These are phyloP conservation scores for Craterostigma plantagineum DNA, from an alignment of 257 asterid genomes.

Conservation along the genomic window DNA sequence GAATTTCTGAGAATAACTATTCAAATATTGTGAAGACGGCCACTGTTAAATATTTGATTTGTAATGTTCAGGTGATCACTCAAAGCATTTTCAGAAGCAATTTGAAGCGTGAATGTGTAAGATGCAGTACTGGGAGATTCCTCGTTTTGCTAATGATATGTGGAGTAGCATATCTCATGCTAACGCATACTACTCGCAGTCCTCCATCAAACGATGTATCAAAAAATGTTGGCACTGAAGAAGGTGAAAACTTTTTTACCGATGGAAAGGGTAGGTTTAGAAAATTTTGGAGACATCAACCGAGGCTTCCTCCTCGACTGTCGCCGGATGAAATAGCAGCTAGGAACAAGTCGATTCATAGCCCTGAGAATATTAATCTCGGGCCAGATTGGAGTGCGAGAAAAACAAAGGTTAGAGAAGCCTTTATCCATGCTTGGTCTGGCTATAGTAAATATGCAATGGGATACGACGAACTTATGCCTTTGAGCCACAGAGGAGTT, in stretches of 20 bases:
- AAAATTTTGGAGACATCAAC: slow-evolving; percentile 65
- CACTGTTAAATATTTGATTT: too few species aligned
- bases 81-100: slow-evolving; percentile 32
- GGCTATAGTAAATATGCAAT: slow-evolving; percentile 60
- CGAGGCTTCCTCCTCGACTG: slow-evolving; percentile 73
- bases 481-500: slow-evolving; percentile 56
- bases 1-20: not conserved
- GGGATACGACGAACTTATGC: slow-evolving; percentile 98
- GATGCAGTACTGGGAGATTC: slow-evolving; percentile 74
- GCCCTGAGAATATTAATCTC: slow-evolving; percentile 13
- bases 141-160: slow-evolving; percentile 52
- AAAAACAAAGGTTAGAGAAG: slow-evolving; percentile 65
- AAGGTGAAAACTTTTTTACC: slow-evolving; percentile 21
- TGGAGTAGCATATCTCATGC: slow-evolving; percentile 50
- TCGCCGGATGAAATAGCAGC: slow-evolving; percentile 68
- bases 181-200: slow-evolving; percentile 27
- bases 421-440: slow-evolving; percentile 90
- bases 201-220: slow-evolving; percentile 18
- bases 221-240: slow-evolving; percentile 25
- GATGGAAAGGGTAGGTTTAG: slow-evolving; percentile 34
- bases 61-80: slow-evolving; percentile 41
- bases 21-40: not conserved
- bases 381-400: slow-evolving; percentile 48
- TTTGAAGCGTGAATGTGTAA: slow-evolving; percentile 27
- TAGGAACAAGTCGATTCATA: slow-evolving; percentile 25